These are phyloP conservation scores for Buxus sempervirens DNA, from an alignment of 164 flowering plant species.

Conservation along the genomic window DNA sequence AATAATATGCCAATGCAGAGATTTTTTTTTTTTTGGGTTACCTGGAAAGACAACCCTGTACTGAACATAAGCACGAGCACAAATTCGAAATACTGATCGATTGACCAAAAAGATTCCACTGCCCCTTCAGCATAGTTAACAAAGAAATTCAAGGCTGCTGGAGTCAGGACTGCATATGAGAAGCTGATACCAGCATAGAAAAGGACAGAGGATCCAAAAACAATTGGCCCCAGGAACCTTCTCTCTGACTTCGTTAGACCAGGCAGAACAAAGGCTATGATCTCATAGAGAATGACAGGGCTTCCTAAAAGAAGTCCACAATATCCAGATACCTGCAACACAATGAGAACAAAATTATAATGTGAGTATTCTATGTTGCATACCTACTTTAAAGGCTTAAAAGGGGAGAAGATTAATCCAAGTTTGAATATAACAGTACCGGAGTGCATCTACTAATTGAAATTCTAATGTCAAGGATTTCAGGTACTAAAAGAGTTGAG, in stretches of 20 bases:
- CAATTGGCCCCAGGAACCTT: constrained; percentile 88
- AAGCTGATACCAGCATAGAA: constrained; percentile 85
- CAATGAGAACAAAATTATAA: not conserved
- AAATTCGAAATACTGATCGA: constrained; percentile 96
- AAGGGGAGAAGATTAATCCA: not conserved
- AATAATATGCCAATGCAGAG: not conserved
- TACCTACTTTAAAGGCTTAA: not conserved
- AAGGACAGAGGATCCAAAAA: constrained; percentile 89
- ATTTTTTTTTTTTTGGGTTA: constrained; percentile 26
- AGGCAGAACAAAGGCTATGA: constrained; percentile 93
- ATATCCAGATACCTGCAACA: constrained; percentile 92
- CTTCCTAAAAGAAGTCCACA: constrained; percentile 93
- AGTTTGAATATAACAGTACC: not conserved
- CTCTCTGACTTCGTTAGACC: constrained; percentile 85
- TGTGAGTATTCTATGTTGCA: not conserved
- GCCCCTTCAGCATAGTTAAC: constrained; percentile 94
- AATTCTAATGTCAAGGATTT: too few species aligned
- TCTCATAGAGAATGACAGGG: constrained; percentile 92
- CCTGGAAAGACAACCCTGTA: constrained; percentile 98
- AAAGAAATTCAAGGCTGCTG: constrained; percentile 95
- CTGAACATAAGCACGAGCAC: constrained; percentile 96
- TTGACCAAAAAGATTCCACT: constrained; percentile 97
- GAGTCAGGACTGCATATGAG: constrained; percentile 83
- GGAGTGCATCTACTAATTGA: too few species aligned
- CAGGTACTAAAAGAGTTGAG: too few species aligned